phyloP scores from a whole-genome alignment of 176 grass and related monocot genomes.

The Musa acuminata region DNA sequence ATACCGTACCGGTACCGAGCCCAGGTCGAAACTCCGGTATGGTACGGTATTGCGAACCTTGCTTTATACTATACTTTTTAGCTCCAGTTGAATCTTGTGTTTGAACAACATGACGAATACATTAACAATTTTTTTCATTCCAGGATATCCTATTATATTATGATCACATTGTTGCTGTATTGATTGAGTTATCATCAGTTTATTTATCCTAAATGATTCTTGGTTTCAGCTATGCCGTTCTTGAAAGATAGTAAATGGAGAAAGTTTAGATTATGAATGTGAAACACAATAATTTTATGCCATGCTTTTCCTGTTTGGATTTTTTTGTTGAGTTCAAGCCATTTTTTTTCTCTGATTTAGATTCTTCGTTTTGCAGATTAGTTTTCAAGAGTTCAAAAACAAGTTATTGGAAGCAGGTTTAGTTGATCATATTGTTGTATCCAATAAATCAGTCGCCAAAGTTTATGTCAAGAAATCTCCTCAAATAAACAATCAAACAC shows the following conservation, averaged over 20 bases:
- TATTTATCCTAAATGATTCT: neutral
- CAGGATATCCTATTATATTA: neutral
- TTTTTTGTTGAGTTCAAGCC: neutral
- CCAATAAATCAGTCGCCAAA: slow-evolving; percentile 83
- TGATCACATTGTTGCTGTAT: neutral
- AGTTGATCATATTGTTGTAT: slow-evolving; percentile 84
- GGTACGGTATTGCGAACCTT: no score
- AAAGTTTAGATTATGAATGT: neutral
- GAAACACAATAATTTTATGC: neutral
- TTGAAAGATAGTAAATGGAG: neutral
- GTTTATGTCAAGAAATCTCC: slow-evolving; percentile 61
- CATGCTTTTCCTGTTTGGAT: neutral
- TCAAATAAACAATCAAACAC: slow-evolving; percentile 26
- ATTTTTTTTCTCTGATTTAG: neutral
- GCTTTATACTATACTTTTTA: no score
- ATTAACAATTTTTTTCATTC: neutral
- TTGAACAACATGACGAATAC: no score
- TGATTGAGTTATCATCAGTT: neutral
- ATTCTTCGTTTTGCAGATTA: slow-evolving; percentile 58
- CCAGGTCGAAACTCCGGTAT: no score
- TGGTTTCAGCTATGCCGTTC: neutral
- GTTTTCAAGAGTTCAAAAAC: slow-evolving; percentile 95
- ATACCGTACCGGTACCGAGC: no score
- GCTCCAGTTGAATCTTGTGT: no score
- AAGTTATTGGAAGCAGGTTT: slow-evolving; percentile 76